phyloP scores from a whole-genome alignment of 2,329 filamentous ascomycete species.

The Orbilia oligospora region DNA sequence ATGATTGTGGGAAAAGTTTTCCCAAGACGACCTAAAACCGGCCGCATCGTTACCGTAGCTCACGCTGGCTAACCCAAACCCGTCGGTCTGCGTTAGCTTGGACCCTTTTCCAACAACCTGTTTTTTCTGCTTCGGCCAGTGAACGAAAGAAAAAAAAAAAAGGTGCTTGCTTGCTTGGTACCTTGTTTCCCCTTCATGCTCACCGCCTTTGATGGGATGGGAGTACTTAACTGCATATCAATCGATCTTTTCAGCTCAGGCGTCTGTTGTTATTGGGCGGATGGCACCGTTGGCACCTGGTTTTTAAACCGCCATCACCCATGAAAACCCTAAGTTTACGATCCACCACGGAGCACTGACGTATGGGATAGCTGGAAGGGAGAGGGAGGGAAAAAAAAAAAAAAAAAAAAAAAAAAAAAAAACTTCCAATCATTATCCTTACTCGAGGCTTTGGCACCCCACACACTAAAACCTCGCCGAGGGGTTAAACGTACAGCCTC shows the following conservation, averaged over 20 bases:
- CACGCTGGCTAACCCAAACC: constrained; percentile 47
- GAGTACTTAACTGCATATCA: too few relatives aligned
- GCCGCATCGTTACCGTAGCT: constrained; percentile 46
- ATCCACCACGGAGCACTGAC: constrained; percentile 48
- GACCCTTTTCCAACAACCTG: constrained; percentile 54
- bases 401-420: neutral
- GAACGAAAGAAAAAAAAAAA: neutral
- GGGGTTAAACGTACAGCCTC: constrained; percentile 12
- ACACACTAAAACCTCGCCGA: constrained; percentile 44
- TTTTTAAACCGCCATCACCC: constrained; percentile 23
- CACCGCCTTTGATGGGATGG: too few relatives aligned
- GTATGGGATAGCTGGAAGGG: constrained; percentile 19
- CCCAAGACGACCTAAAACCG: constrained; percentile 44
- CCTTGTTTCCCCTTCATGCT: neutral
- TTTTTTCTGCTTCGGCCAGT: constrained; percentile 29
- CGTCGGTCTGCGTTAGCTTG: constrained; percentile 57
- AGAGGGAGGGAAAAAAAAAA: neutral
- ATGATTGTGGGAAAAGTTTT: constrained; percentile 14
- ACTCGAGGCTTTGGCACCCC: constrained; percentile 28
- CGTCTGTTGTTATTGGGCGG: constrained; percentile 14
- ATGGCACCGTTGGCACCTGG: constrained; percentile 11
- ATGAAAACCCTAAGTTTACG: constrained; percentile 16
- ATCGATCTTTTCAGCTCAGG: constrained; percentile 6
- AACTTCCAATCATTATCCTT: constrained; percentile 47
- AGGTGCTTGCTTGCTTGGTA: too few relatives aligned